These are phyloP conservation scores for Epichloe bromicola DNA, from an alignment of 2,329 filamentous ascomycete species.

Conservation along the genomic window DNA sequence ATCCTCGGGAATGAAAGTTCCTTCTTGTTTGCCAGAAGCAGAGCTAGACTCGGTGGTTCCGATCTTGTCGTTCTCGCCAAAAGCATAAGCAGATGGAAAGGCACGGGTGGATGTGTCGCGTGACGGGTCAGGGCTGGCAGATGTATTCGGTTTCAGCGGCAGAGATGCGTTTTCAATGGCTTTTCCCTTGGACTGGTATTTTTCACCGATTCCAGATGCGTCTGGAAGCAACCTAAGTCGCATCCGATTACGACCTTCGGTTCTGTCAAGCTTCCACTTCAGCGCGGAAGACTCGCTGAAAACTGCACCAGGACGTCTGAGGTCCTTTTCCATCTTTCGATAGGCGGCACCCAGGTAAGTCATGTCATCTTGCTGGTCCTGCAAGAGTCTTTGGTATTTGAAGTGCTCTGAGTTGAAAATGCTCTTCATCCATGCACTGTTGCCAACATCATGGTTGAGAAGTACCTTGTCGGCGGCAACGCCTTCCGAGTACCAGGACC, in stretches of 20 bases:
- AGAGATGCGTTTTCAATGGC: constrained; percentile 29
- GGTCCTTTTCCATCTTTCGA: constrained; percentile 63
- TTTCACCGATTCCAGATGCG: constrained; percentile 50
- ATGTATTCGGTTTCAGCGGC: constrained; percentile 21
- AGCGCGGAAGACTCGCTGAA: constrained; percentile 51
- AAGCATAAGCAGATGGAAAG: constrained; percentile 10
- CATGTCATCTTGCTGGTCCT: constrained; percentile 88
- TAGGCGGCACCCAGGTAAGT: constrained; percentile 65
- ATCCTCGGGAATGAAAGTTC: constrained; percentile 49
- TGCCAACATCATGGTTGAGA: constrained; percentile 72
- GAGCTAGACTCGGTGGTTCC: constrained; percentile 13
- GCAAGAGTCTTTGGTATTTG: constrained; percentile 76
- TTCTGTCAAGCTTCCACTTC: constrained; percentile 91
- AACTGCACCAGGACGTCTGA: constrained; percentile 69
- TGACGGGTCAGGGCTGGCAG: constrained; percentile 11
- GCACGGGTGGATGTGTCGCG: constrained; percentile 7
- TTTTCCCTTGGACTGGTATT: constrained; percentile 76
- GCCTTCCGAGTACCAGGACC: constrained; percentile 63
- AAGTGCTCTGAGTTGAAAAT: constrained; percentile 86
- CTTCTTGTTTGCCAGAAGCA: constrained; percentile 10
- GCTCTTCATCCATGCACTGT: constrained; percentile 87
- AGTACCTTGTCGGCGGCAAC: constrained; percentile 56
- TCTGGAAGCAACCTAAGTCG: constrained; percentile 77
- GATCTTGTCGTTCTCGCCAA: constrained; percentile 10
- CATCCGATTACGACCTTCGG: constrained; percentile 92